Percentiles rank a stretch among this genome's conserved stretches.
phyloP scores from a whole-genome alignment of 768 basidiomycete species.

The Fistulinella prunicolor region DNA sequence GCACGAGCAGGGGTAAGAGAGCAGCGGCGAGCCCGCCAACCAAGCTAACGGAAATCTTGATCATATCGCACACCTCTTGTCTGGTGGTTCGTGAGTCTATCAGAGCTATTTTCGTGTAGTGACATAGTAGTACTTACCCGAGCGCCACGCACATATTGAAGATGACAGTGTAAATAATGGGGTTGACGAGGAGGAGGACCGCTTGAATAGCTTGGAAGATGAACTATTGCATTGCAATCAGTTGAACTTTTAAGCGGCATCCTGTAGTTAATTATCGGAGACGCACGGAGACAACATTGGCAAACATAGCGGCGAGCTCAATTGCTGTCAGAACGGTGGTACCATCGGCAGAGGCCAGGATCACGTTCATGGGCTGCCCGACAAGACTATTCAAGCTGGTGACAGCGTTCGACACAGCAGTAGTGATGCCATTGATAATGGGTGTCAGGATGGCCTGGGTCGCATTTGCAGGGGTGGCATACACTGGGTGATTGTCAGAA shows the following conservation, averaged over 20 bases:
- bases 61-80: constrained; percentile 3
- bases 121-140: neutral
- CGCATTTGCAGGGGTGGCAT: constrained; percentile 9
- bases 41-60: constrained; percentile 3
- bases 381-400: constrained; percentile 1
- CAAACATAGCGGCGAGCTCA: constrained; percentile 7
- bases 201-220: constrained; percentile 1
- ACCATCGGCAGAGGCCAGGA: constrained; percentile 9
- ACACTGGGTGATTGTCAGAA: constrained; percentile 5
- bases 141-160: neutral
- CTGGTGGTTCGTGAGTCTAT: neutral
- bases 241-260: neutral
- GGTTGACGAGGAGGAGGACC: constrained; percentile 8
- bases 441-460: constrained; percentile 4
- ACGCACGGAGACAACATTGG: constrained; percentile 5
- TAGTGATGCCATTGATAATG: constrained; percentile 7
- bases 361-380: neutral
- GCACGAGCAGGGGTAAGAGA: constrained; percentile 3
- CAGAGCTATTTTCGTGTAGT: neutral
- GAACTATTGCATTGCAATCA: constrained; percentile 3
- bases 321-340: neutral
- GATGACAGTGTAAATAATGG: neutral
- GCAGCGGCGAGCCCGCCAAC: constrained; percentile 1
- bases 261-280: neutral
- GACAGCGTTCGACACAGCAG: constrained; percentile 6